Conservation (phyloP, 31 red algal species). For the Porphyra umbilicalis region DNA sequence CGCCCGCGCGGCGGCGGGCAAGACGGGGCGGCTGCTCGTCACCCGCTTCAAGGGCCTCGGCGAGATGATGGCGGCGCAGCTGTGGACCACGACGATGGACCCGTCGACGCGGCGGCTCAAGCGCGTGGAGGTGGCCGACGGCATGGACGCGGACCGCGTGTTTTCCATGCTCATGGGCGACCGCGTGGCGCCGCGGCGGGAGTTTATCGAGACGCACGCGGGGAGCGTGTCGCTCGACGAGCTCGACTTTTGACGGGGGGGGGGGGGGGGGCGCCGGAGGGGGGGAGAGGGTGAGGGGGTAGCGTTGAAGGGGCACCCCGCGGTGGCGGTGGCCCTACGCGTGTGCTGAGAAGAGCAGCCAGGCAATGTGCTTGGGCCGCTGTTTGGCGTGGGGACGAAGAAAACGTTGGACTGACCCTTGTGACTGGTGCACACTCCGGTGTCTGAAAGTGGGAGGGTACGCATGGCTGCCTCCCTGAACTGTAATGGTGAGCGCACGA, state of each 20-base stretch:
- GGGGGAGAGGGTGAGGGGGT: too few relatives aligned
- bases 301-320: too few relatives aligned
- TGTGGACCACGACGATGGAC: conserved; percentile 99
- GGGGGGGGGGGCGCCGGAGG: too few relatives aligned
- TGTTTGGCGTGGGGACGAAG: too few relatives aligned
- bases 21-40: neutral
- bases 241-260: conserved; percentile 98
- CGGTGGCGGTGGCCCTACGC: too few relatives aligned
- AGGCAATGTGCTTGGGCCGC: too few relatives aligned
- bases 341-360: too few relatives aligned
- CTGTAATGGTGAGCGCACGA: too few relatives aligned
- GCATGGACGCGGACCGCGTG: conserved; percentile 71
- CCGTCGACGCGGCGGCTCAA: conserved; percentile 67
- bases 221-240: conserved; percentile 66
- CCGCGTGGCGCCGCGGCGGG: conserved; percentile 77
- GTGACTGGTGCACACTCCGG: too few relatives aligned
- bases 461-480: too few relatives aligned
- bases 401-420: too few relatives aligned
- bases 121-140: conserved; percentile 90
- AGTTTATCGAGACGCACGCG: conserved; percentile 96
- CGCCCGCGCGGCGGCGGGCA: conserved; percentile 4
- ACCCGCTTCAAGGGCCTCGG: conserved; percentile 97
- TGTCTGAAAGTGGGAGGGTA: too few relatives aligned
- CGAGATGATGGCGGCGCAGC: conserved; percentile 94
- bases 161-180: conserved; percentile 98